These are phyloP conservation scores for Xylariales sp. DNA, from an alignment of 2,329 filamentous ascomycete species.

Conservation along the genomic window DNA sequence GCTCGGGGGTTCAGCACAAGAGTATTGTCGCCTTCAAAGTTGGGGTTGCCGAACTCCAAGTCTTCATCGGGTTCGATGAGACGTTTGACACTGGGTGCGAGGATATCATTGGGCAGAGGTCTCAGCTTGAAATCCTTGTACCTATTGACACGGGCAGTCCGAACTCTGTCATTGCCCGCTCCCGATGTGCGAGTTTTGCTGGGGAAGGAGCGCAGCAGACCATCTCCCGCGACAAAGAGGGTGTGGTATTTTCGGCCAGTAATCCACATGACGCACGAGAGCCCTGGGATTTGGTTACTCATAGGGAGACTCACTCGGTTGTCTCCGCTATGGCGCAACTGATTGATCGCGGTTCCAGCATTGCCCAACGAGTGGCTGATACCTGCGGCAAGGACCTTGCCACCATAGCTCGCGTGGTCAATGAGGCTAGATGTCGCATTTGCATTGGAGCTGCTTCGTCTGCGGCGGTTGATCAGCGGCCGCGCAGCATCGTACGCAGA, in stretches of 20 bases:
- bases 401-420: constrained; percentile 63
- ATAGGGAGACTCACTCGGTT: constrained; percentile 69
- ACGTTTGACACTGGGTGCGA: constrained; percentile 52
- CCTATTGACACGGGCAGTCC: constrained; percentile 50
- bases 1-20: constrained; percentile 43
- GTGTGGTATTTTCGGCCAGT: constrained; percentile 57
- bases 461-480: constrained; percentile 51
- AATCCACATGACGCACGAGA: constrained; percentile 62
- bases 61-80: constrained; percentile 54
- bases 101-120: constrained; percentile 53
- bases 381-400: constrained; percentile 67
- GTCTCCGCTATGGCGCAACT: constrained; percentile 70
- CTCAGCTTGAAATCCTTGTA: constrained; percentile 66
- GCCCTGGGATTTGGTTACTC: constrained; percentile 44
- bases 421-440: constrained; percentile 43
- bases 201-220: constrained; percentile 62
- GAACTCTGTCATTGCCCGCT: constrained; percentile 47
- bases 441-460: constrained; percentile 43
- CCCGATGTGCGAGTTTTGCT: constrained; percentile 52
- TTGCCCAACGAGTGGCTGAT: constrained; percentile 72
- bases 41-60: constrained; percentile 47
- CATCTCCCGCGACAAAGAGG: constrained; percentile 62
- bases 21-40: constrained; percentile 50
- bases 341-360: constrained; percentile 64
- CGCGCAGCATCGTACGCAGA: constrained; percentile 67